Evolutionary conservation across 495 filamentous ascomycete genomes (phyloP), one percentile per base, ranked within the genome.

Genomic region (Trichoderma parareesei): DNA sequence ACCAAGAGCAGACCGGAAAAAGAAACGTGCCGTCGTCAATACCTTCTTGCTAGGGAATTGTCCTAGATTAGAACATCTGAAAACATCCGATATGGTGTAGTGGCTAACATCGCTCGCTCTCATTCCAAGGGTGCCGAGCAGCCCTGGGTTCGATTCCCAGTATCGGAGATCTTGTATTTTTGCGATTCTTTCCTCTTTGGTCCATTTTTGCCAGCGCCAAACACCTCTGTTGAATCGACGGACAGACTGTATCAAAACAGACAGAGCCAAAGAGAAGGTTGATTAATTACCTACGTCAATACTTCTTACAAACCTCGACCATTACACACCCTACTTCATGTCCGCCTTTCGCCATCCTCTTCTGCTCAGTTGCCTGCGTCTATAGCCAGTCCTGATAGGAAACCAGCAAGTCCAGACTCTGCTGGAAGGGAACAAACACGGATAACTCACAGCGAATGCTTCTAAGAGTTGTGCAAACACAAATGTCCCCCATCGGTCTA

Each of bases 31-130:
- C 14, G n/a, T n/a, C n/a, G n/a, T n/a, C n/a, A n/a, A n/a, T n/a
- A n/a, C n/a, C n/a, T n/a, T 33, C 20, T 33, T 27, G 10, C 37
- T 1, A 7, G 13, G 20, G 18, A 37, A 9, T 33, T 33, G 16
- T 9, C 18, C 7, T 0, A 57, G 9, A 27, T 27, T 27, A 10
- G 1, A 55, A 10, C 9, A 16, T 57, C 53, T 6, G 37, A 35
- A 11, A 8, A 35, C 20, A 57, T 57, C 53, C 53, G 53, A 57
- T 57, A 57, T 57, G 53, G 53, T 57, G 53, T 57, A 57, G 53
- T 57, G 53, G 53, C 53, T 57, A 57, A 57, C 53, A 57, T 57
- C 53, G 53, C 53, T 57, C 53, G 53, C 53, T 57, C 53, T 57
- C 53, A 57, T 35, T 35, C 18, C 16, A 35, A 33, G 46, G 9